Percentiles rank a stretch among this genome's conserved stretches.
phyloP scores from a whole-genome alignment of 495 filamentous ascomycete genomes.

The Jackrogersella multiformis region DNA sequence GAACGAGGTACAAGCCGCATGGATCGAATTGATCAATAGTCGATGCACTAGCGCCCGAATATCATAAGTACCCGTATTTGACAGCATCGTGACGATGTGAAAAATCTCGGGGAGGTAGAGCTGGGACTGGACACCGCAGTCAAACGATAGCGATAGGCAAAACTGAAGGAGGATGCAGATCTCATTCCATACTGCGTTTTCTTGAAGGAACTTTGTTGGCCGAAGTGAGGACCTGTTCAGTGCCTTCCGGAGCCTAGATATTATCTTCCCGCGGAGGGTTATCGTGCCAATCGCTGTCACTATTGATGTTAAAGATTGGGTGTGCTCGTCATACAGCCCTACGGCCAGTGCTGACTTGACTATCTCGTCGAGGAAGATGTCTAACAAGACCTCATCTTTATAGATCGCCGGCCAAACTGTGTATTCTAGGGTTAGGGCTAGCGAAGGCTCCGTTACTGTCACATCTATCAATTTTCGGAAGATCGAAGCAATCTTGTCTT shows the following conservation, averaged over 20 bases:
- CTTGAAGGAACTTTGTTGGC: slow-evolving; percentile 66
- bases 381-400: slow-evolving; percentile 67
- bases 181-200: slow-evolving; percentile 71
- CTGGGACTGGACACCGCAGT: slow-evolving; percentile 69
- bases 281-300: slow-evolving; percentile 67
- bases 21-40: slow-evolving; percentile 69
- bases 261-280: slow-evolving; percentile 67
- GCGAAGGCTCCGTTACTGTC: slow-evolving; percentile 62
- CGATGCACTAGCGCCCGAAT: slow-evolving; percentile 66
- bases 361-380: slow-evolving; percentile 71
- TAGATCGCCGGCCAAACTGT: slow-evolving; percentile 69
- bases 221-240: slow-evolving; percentile 70
- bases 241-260: slow-evolving; percentile 68
- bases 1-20: slow-evolving; percentile 71
- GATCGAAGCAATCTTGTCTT: slow-evolving; percentile 67
- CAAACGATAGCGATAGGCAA: slow-evolving; percentile 70
- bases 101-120: slow-evolving; percentile 72
- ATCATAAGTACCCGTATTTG: slow-evolving; percentile 66
- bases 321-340: slow-evolving; percentile 65
- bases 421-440: slow-evolving; percentile 67
- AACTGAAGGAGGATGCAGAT: slow-evolving; percentile 70
- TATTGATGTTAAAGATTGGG: slow-evolving; percentile 68
- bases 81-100: slow-evolving; percentile 72
- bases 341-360: slow-evolving; percentile 66
- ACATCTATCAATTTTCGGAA: slow-evolving; percentile 71